These are phyloP conservation scores for Hypoxylon perforatum DNA, from an alignment of 495 filamentous ascomycete genomes.

Conservation along the genomic window DNA sequence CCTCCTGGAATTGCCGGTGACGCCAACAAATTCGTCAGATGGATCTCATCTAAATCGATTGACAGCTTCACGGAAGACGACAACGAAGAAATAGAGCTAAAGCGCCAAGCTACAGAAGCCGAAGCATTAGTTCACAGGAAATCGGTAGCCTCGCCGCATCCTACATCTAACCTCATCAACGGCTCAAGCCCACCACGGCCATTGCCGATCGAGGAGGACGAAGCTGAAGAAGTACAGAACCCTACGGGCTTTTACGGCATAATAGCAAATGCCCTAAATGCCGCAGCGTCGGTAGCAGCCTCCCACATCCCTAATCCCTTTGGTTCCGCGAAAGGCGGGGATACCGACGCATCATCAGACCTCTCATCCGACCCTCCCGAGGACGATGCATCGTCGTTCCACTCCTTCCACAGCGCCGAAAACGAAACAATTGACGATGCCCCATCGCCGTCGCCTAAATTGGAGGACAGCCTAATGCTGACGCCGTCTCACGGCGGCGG, in stretches of 20 bases:
- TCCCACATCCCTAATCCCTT: conserved; percentile 47
- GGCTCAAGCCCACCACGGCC: neutral
- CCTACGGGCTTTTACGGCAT: conserved; percentile 63
- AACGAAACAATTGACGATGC: conserved; percentile 42
- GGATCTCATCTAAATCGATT: conserved; percentile 72
- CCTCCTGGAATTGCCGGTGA: conserved; percentile 84
- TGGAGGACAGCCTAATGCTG: conserved; percentile 40
- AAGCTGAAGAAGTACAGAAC: conserved; percentile 57
- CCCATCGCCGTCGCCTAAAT: conserved; percentile 36
- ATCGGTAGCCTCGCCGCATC: conserved; percentile 7
- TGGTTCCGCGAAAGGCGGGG: conserved; percentile 44
- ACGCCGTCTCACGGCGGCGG: conserved; percentile 44
- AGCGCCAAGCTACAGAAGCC: conserved; percentile 24
- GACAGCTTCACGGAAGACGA: conserved; percentile 48
- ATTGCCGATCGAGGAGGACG: conserved; percentile 27
- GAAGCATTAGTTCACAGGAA: conserved; percentile 27
- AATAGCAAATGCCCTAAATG: conserved; percentile 57
- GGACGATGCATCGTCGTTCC: conserved; percentile 51
- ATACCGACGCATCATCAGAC: conserved; percentile 43
- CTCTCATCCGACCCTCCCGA: conserved; percentile 21
- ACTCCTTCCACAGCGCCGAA: conserved; percentile 53
- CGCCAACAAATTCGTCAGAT: conserved; percentile 86
- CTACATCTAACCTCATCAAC: conserved; percentile 11
- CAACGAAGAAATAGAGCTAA: conserved; percentile 29
- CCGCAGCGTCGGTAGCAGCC: conserved; percentile 56